A percentile compares a stretch with the other conserved stretches of the same genome.
Evolutionary conservation across 768 basidiomycete species (phyloP).

Genomic region (Tubosaeta sp.): DNA sequence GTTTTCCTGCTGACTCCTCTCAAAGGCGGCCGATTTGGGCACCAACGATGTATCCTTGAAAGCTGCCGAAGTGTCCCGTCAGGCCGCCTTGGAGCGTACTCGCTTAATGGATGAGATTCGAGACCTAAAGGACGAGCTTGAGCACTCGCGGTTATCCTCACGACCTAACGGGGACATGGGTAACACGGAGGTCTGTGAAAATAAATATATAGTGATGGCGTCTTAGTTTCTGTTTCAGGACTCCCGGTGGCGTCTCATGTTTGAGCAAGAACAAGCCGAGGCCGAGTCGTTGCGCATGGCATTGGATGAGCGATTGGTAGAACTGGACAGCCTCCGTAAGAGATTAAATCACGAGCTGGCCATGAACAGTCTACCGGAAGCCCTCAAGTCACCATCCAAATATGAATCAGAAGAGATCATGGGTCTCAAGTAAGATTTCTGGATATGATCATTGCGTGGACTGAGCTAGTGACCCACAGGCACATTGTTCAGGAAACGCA

Average conservation of each 20-base stretch:
- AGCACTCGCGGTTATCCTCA: conserved; percentile 32
- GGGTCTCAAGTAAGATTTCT: conserved; percentile 64
- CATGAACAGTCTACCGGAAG: conserved; percentile 36
- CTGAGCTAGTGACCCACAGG: conserved; percentile 34
- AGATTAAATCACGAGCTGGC: conserved; percentile 55
- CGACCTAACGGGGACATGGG: conserved; percentile 22
- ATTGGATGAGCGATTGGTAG: conserved; percentile 39
- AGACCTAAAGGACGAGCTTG: conserved; percentile 46
- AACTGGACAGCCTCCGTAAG: conserved; percentile 57
- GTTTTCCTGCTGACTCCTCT: conserved; percentile 9
- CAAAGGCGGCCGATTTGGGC: conserved; percentile 46
- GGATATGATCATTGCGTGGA: neutral
- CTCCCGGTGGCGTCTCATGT: conserved; percentile 24
- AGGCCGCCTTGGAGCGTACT: conserved; percentile 47
- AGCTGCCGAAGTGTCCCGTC: conserved; percentile 44
- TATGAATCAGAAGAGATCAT: conserved; percentile 65
- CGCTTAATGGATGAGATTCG: conserved; percentile 54
- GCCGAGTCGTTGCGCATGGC: conserved; percentile 28
- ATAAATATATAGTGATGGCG: neutral
- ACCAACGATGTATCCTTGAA: conserved; percentile 43
- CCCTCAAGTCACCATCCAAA: conserved; percentile 39
- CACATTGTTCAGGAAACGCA: conserved; percentile 87
- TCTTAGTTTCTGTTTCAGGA: conserved; percentile 15
- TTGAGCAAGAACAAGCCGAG: conserved; percentile 31
- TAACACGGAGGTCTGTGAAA: conserved; percentile 20